phyloP scores from a whole-genome alignment of 2,329 filamentous ascomycete genomes.

The Trichoderma koningiopsis region DNA sequence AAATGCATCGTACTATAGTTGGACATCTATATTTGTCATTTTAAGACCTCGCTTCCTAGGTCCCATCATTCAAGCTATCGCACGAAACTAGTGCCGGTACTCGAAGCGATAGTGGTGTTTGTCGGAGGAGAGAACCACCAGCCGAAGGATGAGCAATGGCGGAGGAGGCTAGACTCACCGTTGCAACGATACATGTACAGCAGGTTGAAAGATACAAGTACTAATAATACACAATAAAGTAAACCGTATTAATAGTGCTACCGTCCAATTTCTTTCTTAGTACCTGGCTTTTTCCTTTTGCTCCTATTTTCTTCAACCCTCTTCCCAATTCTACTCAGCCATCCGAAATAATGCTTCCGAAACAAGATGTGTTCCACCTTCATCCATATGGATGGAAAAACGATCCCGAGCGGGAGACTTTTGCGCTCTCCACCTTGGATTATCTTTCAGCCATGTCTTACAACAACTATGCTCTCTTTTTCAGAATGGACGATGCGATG shows the following conservation, averaged over 20 bases:
- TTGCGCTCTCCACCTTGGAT: neutral
- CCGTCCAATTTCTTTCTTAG: neutral
- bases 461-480: conserved; percentile 15
- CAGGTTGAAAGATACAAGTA: neutral
- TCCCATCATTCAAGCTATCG: neutral
- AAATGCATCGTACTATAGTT: neutral
- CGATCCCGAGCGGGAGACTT: conserved; percentile 1
- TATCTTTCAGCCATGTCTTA: conserved; percentile 11
- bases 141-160: neutral
- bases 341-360: neutral
- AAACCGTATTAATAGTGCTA: neutral
- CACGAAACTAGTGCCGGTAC: neutral
- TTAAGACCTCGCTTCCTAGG: neutral
- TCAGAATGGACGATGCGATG: conserved; percentile 1
- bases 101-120: neutral
- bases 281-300: neutral
- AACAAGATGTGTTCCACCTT: conserved; percentile 11
- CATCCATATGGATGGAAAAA: conserved; percentile 18
- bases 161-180: neutral
- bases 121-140: neutral
- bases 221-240: neutral
- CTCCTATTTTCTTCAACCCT: neutral
- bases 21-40: neutral
- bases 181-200: neutral
- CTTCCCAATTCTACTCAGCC: neutral